phyloP scores from a whole-genome alignment of 2,329 filamentous ascomycete species.

The Fusarium clavum region DNA sequence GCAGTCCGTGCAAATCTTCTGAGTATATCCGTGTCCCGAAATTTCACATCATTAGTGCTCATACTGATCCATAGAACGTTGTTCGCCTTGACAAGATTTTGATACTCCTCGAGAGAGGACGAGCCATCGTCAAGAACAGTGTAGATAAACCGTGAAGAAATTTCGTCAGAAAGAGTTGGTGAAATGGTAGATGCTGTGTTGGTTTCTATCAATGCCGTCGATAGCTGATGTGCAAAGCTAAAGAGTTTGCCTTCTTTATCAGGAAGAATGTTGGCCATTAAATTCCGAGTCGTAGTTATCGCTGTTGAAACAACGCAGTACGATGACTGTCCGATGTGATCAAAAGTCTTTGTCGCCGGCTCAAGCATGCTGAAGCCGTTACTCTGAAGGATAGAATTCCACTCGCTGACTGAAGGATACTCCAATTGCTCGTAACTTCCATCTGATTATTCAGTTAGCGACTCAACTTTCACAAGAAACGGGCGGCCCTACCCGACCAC shows the following conservation, averaged over 20 bases:
- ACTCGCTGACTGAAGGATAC: not conserved
- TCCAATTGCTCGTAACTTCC: not conserved
- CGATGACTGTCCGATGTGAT: conserved; percentile 13
- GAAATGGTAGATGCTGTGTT: conserved; percentile 13
- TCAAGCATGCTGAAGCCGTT: conserved; percentile 22
- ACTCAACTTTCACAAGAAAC: accelerated
- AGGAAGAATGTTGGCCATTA: conserved; percentile 5
- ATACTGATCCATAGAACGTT: conserved; percentile 21
- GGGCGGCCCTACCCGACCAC: conserved; percentile 11
- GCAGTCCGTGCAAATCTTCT: not conserved
- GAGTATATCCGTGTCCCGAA: not conserved
- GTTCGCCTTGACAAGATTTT: accelerated
- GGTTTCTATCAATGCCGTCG: not conserved
- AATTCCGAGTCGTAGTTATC: accelerated
- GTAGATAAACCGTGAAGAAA: conserved; percentile 2
- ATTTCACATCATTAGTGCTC: accelerated
- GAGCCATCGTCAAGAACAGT: conserved; percentile 14
- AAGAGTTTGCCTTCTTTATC: not conserved
- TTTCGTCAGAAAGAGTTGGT: accelerated
- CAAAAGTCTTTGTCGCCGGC: conserved; percentile 27
- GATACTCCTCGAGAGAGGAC: accelerated
- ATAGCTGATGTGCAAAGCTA: conserved; percentile 12
- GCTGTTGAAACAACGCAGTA: conserved; percentile 21
- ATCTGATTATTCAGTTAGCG: not conserved
- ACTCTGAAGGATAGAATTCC: not conserved